A percentile compares a stretch with the other conserved stretches of the same genome.
These are phyloP conservation scores for Acrasis kona DNA, from an alignment of 78 protist species.

Conservation along the genomic window DNA sequence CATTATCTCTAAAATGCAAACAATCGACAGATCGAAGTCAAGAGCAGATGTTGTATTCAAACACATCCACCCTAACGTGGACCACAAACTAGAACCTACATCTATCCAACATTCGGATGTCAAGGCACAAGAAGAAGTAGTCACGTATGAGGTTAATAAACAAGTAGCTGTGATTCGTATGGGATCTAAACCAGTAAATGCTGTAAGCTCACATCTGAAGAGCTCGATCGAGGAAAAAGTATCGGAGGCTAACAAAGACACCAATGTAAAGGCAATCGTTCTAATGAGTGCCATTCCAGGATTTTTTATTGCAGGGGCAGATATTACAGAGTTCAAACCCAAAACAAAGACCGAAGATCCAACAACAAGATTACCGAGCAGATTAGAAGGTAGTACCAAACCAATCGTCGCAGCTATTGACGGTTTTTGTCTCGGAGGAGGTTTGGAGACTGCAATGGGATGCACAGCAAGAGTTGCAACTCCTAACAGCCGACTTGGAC, in stretches of 20 bases:
- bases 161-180: conserved; percentile 14
- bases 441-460: conserved; percentile 29
- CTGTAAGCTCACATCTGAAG: neutral
- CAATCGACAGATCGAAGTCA: too few species aligned
- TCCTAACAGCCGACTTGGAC: neutral
- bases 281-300: too few species aligned
- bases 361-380: too few species aligned
- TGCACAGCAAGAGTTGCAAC: conserved; percentile 26
- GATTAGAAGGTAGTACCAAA: conserved; percentile 23
- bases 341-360: too few species aligned
- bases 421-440: conserved; percentile 47
- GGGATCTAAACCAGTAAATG: conserved; percentile 27
- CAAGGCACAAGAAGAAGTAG: too few species aligned
- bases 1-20: too few species aligned
- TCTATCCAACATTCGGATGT: too few species aligned
- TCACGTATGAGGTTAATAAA: too few species aligned
- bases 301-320: conserved; percentile 10
- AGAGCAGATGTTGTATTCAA: too few species aligned
- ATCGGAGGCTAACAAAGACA: neutral
- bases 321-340: conserved; percentile 9
- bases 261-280: conserved; percentile 3
- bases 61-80: too few species aligned
- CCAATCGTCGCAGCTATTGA: conserved; percentile 40
- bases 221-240: neutral
- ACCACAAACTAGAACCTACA: too few species aligned